phyloP scores from a whole-genome alignment of 176 grass and related monocot species.

The Neostapfia colusana region DNA sequence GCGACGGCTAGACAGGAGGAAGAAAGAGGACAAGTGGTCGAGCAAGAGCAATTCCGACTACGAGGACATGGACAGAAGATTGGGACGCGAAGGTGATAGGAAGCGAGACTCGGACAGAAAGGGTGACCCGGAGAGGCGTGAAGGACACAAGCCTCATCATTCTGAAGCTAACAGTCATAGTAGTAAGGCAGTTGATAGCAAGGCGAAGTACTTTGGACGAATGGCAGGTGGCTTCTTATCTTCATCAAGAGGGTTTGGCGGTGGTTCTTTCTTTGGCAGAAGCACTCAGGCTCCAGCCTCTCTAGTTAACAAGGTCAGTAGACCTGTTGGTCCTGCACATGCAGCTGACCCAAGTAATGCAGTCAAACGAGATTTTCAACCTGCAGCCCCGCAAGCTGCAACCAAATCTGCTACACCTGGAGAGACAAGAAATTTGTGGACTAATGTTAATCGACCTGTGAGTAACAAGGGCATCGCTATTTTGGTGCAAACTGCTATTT shows the following conservation, averaged over 20 bases:
- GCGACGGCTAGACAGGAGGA: slow-evolving; percentile 66
- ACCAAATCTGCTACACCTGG: slow-evolving; percentile 50
- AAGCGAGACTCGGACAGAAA: slow-evolving; percentile 62
- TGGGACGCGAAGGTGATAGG: slow-evolving; percentile 50
- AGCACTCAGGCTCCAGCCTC: slow-evolving; percentile 46
- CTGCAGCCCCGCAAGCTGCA: slow-evolving; percentile 37
- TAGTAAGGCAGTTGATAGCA: slow-evolving; percentile 47
- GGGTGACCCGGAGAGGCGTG: slow-evolving; percentile 50
- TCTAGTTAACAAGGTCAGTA: slow-evolving; percentile 58
- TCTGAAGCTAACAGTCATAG: slow-evolving; percentile 47
- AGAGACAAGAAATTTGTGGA: slow-evolving; percentile 54
- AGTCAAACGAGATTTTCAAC: slow-evolving; percentile 57
- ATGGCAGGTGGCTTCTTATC: slow-evolving; percentile 64
- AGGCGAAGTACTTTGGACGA: slow-evolving; percentile 65
- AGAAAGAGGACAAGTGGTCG: slow-evolving; percentile 83
- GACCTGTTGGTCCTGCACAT: slow-evolving; percentile 33
- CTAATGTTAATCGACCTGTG: slow-evolving; percentile 58
- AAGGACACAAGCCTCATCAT: slow-evolving; percentile 45
- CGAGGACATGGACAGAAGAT: slow-evolving; percentile 66
- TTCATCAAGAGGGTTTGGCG: slow-evolving; percentile 64
- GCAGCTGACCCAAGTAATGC: slow-evolving; percentile 52
- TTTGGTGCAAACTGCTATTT: slow-evolving; percentile 26
- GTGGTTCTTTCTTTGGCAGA: slow-evolving; percentile 72
- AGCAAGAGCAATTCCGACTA: slow-evolving; percentile 93
- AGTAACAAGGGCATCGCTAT: slow-evolving; percentile 46